These are phyloP conservation scores for Trichoderma aggressivum DNA, from an alignment of 2,329 filamentous ascomycete species.

Conservation along the genomic window DNA sequence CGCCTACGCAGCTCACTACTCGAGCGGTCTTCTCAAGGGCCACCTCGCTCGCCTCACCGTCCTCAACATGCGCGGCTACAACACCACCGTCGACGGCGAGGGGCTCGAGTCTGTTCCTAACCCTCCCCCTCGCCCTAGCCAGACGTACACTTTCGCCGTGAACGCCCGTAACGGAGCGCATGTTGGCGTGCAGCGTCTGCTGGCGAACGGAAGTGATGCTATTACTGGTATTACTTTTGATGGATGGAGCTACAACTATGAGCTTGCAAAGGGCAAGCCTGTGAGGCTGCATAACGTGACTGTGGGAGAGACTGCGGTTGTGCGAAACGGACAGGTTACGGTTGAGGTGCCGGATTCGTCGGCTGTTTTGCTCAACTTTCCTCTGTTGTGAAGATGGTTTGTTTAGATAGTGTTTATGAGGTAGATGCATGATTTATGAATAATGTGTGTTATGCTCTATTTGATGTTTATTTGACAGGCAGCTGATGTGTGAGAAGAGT, in stretches of 20 bases:
- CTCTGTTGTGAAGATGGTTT: not conserved
- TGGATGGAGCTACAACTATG: conserved; percentile 59
- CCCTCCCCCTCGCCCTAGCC: conserved; percentile 29
- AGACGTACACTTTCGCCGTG: conserved; percentile 41
- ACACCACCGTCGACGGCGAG: conserved; percentile 50
- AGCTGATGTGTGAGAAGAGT: not conserved
- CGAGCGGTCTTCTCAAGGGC: conserved; percentile 41
- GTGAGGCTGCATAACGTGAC: conserved; percentile 55
- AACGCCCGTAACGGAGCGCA: conserved; percentile 27
- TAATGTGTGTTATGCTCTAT: conserved; percentile 3
- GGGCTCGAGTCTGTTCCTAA: conserved; percentile 26
- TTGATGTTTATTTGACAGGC: not conserved
- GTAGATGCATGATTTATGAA: not conserved
- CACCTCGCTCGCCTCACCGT: conserved; percentile 48
- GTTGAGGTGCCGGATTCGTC: conserved; percentile 43
- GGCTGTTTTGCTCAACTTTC: conserved; percentile 38
- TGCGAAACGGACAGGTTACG: conserved; percentile 36
- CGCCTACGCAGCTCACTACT: conserved; percentile 47
- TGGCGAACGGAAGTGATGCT: conserved; percentile 62
- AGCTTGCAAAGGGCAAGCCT: conserved; percentile 52
- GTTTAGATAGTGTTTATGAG: not conserved
- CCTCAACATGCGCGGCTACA: conserved; percentile 58
- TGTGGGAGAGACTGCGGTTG: conserved; percentile 41
- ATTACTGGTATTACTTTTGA: conserved; percentile 60
- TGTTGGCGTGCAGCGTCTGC: conserved; percentile 45